phyloP scores from a whole-genome alignment of 768 basidiomycete genomes.

The Rhizopogon vulgaris region DNA sequence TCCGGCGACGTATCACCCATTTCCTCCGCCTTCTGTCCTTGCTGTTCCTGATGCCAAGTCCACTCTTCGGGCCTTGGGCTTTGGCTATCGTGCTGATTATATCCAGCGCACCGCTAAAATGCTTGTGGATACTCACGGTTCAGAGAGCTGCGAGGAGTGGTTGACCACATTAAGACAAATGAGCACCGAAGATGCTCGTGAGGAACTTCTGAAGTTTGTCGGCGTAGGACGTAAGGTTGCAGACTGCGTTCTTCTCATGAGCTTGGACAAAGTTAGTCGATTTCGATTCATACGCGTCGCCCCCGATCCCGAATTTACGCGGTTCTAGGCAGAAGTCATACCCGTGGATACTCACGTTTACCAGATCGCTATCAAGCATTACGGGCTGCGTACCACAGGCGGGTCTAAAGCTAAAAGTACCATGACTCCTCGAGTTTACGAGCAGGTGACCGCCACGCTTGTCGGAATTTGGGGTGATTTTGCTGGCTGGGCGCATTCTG shows the following conservation, averaged over 20 bases:
- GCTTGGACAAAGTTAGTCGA: slow-evolving; percentile 72
- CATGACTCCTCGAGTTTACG: slow-evolving; percentile 77
- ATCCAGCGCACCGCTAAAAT: slow-evolving; percentile 80
- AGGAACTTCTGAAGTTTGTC: slow-evolving; percentile 71
- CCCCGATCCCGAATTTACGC: slow-evolving; percentile 1
- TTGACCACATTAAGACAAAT: slow-evolving; percentile 44
- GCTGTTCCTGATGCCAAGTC: slow-evolving; percentile 50
- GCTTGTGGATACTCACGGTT: slow-evolving; percentile 53
- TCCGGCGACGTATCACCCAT: slow-evolving; percentile 58
- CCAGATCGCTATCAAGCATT: slow-evolving; percentile 80
- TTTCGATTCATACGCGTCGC: neutral
- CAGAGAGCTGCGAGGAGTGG: slow-evolving; percentile 56
- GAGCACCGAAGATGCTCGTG: slow-evolving; percentile 55
- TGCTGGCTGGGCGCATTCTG: slow-evolving; percentile 90
- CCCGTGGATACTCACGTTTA: slow-evolving; percentile 96
- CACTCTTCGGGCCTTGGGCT: slow-evolving; percentile 76
- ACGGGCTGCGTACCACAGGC: slow-evolving; percentile 50
- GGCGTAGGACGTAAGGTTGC: slow-evolving; percentile 97
- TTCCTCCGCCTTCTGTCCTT: slow-evolving; percentile 73
- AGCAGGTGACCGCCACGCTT: slow-evolving; percentile 59
- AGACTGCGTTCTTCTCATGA: slow-evolving; percentile 92
- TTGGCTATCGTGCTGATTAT: slow-evolving; percentile 92
- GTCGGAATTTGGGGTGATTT: slow-evolving; percentile 69
- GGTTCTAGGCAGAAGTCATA: slow-evolving; percentile 65
- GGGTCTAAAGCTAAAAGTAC: slow-evolving; percentile 37